Evolutionary conservation across 176 grass and related monocot genomes (phyloP).

Genomic region (Triticum turgidum): DNA sequence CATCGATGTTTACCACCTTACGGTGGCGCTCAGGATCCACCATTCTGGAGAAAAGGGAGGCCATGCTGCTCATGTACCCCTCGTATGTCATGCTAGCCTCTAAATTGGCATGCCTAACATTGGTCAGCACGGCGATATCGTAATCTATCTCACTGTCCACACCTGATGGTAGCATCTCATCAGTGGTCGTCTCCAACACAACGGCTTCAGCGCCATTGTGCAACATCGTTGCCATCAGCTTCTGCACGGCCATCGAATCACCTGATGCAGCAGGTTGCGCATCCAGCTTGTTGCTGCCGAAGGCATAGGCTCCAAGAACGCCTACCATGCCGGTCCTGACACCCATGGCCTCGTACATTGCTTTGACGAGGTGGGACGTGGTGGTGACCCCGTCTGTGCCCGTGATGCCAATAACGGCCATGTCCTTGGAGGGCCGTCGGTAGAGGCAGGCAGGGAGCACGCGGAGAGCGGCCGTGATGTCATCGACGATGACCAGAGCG

Average conservation of each 20-base stretch:
- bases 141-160: constrained; percentile 72
- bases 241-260: constrained; percentile 73
- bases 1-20: constrained; percentile 94
- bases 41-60: constrained; percentile 76
- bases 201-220: constrained; percentile 88
- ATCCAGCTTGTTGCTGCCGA: constrained; percentile 67
- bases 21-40: constrained; percentile 78
- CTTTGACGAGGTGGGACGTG: constrained; percentile 79
- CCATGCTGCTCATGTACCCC: constrained; percentile 72
- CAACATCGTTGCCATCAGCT: constrained; percentile 87
- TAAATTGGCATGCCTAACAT: constrained; percentile 56
- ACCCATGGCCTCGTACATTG: constrained; percentile 86
- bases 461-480: constrained; percentile 46
- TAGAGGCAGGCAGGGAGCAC: constrained; percentile 81
- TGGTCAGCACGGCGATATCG: constrained; percentile 83
- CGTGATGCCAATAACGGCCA: constrained; percentile 67
- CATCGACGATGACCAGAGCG: constrained; percentile 85
- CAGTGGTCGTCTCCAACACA: constrained; percentile 67
- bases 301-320: constrained; percentile 67
- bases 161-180: constrained; percentile 40
- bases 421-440: constrained; percentile 59
- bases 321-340: constrained; percentile 75
- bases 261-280: constrained; percentile 39
- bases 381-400: constrained; percentile 64
- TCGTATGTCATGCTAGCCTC: constrained; percentile 55